phyloP scores from a whole-genome alignment of 345 rosid genomes.

The Corchorus olitorius region DNA sequence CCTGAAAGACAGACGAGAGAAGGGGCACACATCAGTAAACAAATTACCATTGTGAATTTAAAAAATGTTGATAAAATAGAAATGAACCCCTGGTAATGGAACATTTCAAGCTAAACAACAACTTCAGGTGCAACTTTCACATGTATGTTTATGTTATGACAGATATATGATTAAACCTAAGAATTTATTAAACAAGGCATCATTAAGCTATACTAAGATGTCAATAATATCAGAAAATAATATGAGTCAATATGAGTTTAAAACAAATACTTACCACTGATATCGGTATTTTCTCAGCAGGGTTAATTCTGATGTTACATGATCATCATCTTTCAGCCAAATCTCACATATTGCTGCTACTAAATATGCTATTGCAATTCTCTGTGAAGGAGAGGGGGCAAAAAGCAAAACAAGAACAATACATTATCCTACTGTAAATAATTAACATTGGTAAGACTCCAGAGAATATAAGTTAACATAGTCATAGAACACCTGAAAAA shows the following conservation, averaged over 20 bases:
- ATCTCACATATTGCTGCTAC: slow-evolving; percentile 79
- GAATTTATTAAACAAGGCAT: neutral
- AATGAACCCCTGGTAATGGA: neutral
- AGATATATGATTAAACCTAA: neutral
- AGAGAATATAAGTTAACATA: neutral
- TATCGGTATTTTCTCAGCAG: slow-evolving; percentile 50
- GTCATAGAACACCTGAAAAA: neutral
- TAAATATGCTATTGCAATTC: slow-evolving; percentile 76
- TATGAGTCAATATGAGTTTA: neutral
- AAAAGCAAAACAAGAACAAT: slow-evolving; percentile 8
- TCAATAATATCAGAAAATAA: neutral
- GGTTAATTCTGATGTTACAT: slow-evolving; percentile 44
- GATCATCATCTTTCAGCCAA: slow-evolving; percentile 66
- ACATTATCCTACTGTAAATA: slow-evolving; percentile 15
- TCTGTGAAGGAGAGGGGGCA: slow-evolving; percentile 37
- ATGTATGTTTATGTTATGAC: neutral
- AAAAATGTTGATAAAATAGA: neutral
- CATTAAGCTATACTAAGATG: slow-evolving; percentile 4
- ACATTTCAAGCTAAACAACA: neutral
- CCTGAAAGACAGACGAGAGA: slow-evolving; percentile 45
- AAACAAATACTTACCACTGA: slow-evolving; percentile 54
- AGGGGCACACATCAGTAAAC: neutral
- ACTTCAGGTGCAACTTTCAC: neutral
- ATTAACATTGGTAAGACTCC: neutral
- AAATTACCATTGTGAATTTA: neutral